Conservation (phyloP, 2,329 filamentous ascomycete species). For the Phyllosticta paracitricarpa region DNA sequence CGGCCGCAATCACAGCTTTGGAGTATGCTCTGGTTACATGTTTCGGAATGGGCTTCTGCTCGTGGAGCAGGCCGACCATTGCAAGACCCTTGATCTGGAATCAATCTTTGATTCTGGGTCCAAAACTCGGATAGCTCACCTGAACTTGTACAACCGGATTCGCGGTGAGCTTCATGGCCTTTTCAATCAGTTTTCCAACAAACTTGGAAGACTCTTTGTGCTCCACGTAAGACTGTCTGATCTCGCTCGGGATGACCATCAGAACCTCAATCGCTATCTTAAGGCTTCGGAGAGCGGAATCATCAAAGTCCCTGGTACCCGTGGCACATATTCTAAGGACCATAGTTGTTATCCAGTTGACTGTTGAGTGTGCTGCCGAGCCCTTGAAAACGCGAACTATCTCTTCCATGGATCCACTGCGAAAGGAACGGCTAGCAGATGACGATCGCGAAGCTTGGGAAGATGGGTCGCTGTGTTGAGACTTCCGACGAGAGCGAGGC, state of each 20-base stretch:
- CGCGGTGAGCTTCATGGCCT: slow-evolving; percentile 17
- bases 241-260: not conserved
- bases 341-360: slow-evolving; percentile 21
- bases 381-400: slow-evolving; percentile 1
- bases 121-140: slow-evolving; percentile 3
- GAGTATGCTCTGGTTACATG: slow-evolving; percentile 19
- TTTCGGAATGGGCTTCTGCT: slow-evolving; percentile 13
- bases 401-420: not conserved
- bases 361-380: slow-evolving; percentile 16
- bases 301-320: slow-evolving; percentile 17
- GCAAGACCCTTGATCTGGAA: slow-evolving; percentile 14
- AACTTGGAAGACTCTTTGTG: not conserved
- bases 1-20: slow-evolving; percentile 11
- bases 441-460: not conserved
- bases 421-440: not conserved
- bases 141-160: slow-evolving; percentile 20
- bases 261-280: slow-evolving; percentile 17
- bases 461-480: not conserved
- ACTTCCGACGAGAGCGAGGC: not conserved
- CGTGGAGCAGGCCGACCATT: slow-evolving; percentile 20
- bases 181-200: slow-evolving; percentile 19
- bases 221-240: not conserved
- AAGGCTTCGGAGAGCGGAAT: slow-evolving; percentile 22
- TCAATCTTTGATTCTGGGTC: not conserved
- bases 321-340: slow-evolving; percentile 23